Base-by-base conservation (phyloP, 257 asterid genomes). In the Linderniella brevidens region DNA sequence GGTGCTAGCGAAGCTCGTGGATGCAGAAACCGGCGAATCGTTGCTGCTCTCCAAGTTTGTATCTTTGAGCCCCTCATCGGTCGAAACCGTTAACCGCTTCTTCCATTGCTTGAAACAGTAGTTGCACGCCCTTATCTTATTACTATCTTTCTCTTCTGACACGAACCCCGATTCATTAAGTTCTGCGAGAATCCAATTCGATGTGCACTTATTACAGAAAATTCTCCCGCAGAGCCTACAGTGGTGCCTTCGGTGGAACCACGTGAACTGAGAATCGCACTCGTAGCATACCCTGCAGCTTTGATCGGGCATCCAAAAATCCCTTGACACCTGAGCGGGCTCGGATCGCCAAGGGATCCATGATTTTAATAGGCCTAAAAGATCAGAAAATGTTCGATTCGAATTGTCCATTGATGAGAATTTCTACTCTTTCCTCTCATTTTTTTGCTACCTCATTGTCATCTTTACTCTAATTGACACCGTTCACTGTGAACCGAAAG, bases 241-340 rank as follows among this genome's bases (percentile, higher is more conserved):
- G 48, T 88, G 98, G 65, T 88, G 98, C 69, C 95, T 84, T 39
- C 98, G 74, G 64, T 88, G 84, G 51, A 84, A 70, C 67, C 80
- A 71, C 4, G 85, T 76, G 72, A 88, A 88, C 41, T 72, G 78
- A 0, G 87, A 61, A 73, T 88, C 98, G 69, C 98, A 88, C 52
- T 88, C 95, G 58, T 88, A 88, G 73, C 98, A 88, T 36, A 88
- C 95, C 74, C 75, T 71, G 76, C 98, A 88, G 53, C 94, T 88
- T 68, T 76, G 67, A 59, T 88, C 98, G 58, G 95, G 98, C 95
- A 88, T 88, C 98, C 98, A 88, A 60, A 88, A 88, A 64, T 84
- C 98, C 77, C 92, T 76, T 8, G 94, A 78, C 66, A 72, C 74
- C 49, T 80, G 70, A 53, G 82, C 68, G 41, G 92, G 88, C 64